Evolutionary conservation across 2,329 filamentous ascomycete species (phyloP).

Genomic region (Talaromyces sp.): DNA sequence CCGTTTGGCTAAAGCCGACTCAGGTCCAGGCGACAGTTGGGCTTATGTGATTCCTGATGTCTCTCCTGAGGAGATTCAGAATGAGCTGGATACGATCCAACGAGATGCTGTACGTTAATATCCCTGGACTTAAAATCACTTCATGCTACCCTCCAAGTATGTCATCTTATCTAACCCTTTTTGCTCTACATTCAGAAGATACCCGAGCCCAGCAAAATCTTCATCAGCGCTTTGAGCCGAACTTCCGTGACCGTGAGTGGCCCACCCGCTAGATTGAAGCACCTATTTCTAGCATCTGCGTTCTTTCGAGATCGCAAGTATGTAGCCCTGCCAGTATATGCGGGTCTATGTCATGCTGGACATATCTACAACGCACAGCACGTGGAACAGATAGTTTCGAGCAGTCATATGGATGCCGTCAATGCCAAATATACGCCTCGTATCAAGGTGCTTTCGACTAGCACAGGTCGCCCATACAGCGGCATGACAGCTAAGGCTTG

Average conservation of each 20-base stretch:
- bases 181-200: not conserved
- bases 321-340: slow-evolving; percentile 29
- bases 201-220: slow-evolving; percentile 23
- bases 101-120: too few relatives aligned
- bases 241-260: slow-evolving; percentile 29
- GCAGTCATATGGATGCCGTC: not conserved
- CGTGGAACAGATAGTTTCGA: slow-evolving; percentile 21
- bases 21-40: not conserved
- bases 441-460: slow-evolving; percentile 24
- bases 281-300: slow-evolving; percentile 25
- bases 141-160: too few relatives aligned
- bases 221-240: slow-evolving; percentile 27
- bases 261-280: slow-evolving; percentile 28
- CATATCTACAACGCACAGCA: slow-evolving; percentile 45
- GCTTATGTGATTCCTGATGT: not conserved
- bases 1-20: not conserved
- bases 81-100: too few relatives aligned
- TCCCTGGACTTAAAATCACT: too few relatives aligned
- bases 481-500: slow-evolving; percentile 21
- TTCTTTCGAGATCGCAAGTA: slow-evolving; percentile 26
- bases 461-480: slow-evolving; percentile 22
- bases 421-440: not conserved
- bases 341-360: slow-evolving; percentile 40
- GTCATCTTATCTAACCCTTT: too few relatives aligned
- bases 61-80: too few relatives aligned